Conservation (phyloP, 1,284 basidiomycete genomes). For the Neonothopanus nambi region DNA sequence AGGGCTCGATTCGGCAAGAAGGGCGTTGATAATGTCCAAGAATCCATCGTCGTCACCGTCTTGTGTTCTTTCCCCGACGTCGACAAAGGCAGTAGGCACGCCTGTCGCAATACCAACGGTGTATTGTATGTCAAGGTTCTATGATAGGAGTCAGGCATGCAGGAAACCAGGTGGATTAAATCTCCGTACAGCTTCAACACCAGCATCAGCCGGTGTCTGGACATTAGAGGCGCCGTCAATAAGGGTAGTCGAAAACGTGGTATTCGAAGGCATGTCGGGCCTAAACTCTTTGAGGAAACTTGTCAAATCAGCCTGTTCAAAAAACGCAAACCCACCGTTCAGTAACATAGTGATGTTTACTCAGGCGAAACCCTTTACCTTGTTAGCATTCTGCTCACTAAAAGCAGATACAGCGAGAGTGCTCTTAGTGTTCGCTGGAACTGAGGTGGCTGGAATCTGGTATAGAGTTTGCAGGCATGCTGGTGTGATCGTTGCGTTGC, state of each 20-base stretch:
- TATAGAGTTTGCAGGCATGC: conserved; percentile 43
- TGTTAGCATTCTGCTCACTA: conserved; percentile 35
- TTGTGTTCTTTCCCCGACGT: conserved; percentile 16
- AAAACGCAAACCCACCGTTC: conserved; percentile 31
- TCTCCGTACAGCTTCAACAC: conserved; percentile 34
- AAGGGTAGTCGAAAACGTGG: conserved; percentile 26
- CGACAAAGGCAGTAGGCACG: conserved; percentile 21
- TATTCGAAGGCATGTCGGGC: conserved; percentile 20
- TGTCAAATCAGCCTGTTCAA: conserved; percentile 44
- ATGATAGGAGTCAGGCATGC: neutral
- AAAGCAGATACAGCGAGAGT: conserved; percentile 42
- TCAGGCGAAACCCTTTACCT: too few species aligned
- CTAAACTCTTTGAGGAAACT: conserved; percentile 35
- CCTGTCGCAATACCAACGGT: conserved; percentile 30
- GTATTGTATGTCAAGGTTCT: conserved; percentile 29
- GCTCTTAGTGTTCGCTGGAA: conserved; percentile 33
- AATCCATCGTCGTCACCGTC: conserved; percentile 19
- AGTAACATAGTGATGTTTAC: conserved; percentile 27
- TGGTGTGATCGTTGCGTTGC: conserved; percentile 37
- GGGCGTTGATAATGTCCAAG: conserved; percentile 8
- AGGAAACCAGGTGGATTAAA: neutral
- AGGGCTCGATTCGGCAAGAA: conserved; percentile 6
- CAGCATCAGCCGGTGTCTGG: conserved; percentile 36
- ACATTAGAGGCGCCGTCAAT: conserved; percentile 46
- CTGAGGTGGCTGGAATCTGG: conserved; percentile 34